Evolutionary conservation across 768 basidiomycete species (phyloP).

Genomic region (Lactifluus subvellereus): DNA sequence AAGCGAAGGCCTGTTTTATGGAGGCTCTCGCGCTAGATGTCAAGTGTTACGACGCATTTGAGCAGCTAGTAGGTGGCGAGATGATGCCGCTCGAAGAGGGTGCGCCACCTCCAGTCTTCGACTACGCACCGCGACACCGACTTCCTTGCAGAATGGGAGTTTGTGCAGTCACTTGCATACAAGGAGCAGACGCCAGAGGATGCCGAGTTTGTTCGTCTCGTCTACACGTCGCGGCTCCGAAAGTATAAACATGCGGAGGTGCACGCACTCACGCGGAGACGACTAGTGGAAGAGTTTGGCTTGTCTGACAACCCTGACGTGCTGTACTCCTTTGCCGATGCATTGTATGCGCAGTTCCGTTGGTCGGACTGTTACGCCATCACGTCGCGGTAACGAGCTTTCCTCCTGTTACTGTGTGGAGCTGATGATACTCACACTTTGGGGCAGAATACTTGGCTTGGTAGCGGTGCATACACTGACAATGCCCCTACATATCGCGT

Average conservation of each 20-base stretch:
- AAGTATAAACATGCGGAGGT: constrained; percentile 85
- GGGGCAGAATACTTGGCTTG: constrained; percentile 69
- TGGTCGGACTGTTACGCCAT: constrained; percentile 94
- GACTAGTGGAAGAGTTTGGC: constrained; percentile 77
- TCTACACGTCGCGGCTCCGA: constrained; percentile 86
- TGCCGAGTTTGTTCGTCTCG: constrained; percentile 85
- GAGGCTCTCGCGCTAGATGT: constrained; percentile 92
- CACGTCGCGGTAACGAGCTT: constrained; percentile 58
- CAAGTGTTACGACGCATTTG: constrained; percentile 95
- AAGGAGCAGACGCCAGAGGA: constrained; percentile 80
- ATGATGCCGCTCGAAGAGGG: constrained; percentile 98
- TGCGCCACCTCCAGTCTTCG: constrained; percentile 30
- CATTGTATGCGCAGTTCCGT: constrained; percentile 78
- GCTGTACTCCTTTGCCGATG: constrained; percentile 84
- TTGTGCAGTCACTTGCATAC: constrained; percentile 81
- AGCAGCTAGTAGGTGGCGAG: constrained; percentile 82
- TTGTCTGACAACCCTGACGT: constrained; percentile 92
- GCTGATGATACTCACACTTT: background rate
- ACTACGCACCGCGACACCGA: background rate
- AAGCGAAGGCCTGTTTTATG: constrained; percentile 93
- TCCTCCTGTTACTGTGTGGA: background rate
- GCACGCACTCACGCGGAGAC: constrained; percentile 70
- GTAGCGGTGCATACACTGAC: constrained; percentile 85
- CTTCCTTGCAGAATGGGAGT: constrained; percentile 82
- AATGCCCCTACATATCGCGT: constrained; percentile 91